Conservation (phyloP, 2,329 filamentous ascomycete species). For the Fusarium denticulatum region DNA sequence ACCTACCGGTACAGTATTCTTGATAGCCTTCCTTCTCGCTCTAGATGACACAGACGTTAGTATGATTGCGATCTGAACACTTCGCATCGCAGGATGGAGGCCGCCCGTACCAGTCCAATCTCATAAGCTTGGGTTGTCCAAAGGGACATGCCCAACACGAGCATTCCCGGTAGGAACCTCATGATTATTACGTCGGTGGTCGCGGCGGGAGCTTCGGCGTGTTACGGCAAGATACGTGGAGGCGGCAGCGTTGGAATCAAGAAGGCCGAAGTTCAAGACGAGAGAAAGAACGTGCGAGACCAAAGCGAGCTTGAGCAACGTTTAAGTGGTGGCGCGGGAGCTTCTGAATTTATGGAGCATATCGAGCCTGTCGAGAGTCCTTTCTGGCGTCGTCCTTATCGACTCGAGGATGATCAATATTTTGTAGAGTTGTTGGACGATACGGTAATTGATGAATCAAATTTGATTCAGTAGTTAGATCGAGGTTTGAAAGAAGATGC, state of each 20-base stretch:
- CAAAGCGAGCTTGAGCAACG: constrained; percentile 23
- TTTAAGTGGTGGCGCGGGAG: constrained; percentile 33
- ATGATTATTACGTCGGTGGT: constrained; percentile 51
- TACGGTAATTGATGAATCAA: not conserved
- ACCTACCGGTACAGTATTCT: constrained; percentile 78
- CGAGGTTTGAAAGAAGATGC: constrained; percentile 19
- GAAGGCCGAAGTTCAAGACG: constrained; percentile 12
- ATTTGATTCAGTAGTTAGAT: not conserved
- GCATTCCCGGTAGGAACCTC: constrained; percentile 63
- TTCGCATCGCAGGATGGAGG: not conserved
- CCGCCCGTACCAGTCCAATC: constrained; percentile 62
- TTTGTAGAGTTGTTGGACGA: not conserved
- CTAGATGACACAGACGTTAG: constrained; percentile 56
- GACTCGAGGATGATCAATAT: not conserved
- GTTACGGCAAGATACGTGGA: constrained; percentile 1
- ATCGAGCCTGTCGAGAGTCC: constrained; percentile 17
- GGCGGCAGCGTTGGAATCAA: constrained; percentile 13
- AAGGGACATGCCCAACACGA: constrained; percentile 64
- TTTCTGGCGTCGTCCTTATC: not conserved
- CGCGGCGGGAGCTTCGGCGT: constrained; percentile 21
- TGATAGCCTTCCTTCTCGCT: constrained; percentile 79
- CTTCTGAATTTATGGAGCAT: constrained; percentile 40
- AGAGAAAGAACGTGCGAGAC: not conserved
- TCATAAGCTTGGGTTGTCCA: constrained; percentile 67
- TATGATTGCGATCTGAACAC: constrained; percentile 1